These are phyloP conservation scores for Tolypocladium endophyticum DNA, from an alignment of 2,329 filamentous ascomycete species.

Conservation along the genomic window DNA sequence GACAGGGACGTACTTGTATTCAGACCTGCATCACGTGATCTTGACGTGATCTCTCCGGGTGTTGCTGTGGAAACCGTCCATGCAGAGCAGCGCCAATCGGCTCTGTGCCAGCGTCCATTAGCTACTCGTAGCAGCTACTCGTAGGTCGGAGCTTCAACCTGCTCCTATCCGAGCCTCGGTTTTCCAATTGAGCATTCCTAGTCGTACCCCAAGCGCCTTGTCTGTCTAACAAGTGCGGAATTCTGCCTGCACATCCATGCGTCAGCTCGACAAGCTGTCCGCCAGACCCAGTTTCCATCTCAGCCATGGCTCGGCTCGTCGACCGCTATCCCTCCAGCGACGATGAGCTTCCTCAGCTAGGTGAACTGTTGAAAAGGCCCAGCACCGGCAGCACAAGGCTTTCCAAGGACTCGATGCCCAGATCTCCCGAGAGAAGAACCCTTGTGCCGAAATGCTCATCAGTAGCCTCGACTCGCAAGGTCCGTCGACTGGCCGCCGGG, in stretches of 20 bases:
- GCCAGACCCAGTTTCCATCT: neutral
- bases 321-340: slow-evolving; percentile 22
- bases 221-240: neutral
- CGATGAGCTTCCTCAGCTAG: slow-evolving; percentile 31
- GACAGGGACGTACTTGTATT: too few species aligned
- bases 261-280: neutral
- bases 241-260: neutral
- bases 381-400: neutral
- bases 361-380: slow-evolving; percentile 15
- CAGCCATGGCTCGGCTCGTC: slow-evolving; percentile 16
- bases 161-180: neutral
- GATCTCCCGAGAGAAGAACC: slow-evolving; percentile 5
- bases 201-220: neutral
- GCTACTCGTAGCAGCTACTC: too few species aligned
- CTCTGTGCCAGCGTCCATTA: neutral
- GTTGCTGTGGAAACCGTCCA: neutral
- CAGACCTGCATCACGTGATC: too few species aligned
- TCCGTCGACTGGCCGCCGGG: slow-evolving; percentile 18
- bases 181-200: neutral
- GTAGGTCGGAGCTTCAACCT: neutral
- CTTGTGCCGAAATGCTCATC: slow-evolving; percentile 12
- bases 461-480: slow-evolving; percentile 15
- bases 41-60: neutral
- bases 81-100: neutral
- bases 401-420: neutral